These are phyloP conservation scores for Pichia deserticola DNA, from an alignment of 805 yeast genomes.

Conservation along the genomic window DNA sequence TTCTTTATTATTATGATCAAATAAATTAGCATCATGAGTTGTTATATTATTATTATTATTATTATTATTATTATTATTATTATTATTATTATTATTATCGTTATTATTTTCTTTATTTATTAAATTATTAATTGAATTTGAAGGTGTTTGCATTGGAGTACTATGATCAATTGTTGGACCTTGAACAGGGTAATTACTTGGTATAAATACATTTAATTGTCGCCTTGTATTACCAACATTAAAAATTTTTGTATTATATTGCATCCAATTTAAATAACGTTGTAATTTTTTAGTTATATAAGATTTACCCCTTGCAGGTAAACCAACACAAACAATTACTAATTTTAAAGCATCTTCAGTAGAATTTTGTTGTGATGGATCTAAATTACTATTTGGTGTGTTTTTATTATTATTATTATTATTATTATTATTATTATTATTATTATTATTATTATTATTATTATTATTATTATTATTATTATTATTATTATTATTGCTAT, in stretches of 20 bases:
- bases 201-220: conserved; percentile 37
- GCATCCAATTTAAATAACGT: conserved; percentile 51
- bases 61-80: too few species aligned
- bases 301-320: conserved; percentile 74
- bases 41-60: background rate
- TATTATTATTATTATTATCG: too few species aligned
- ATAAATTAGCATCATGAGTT: conserved; percentile 32
- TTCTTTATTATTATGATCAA: conserved; percentile 37
- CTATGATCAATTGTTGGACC: conserved; percentile 25
- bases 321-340: conserved; percentile 65
- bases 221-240: conserved; percentile 73
- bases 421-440: background rate
- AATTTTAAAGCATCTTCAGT: conserved; percentile 33
- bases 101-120: background rate
- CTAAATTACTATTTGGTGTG: background rate
- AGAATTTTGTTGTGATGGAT: background rate
- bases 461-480: background rate
- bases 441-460: too few species aligned
- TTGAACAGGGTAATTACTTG: conserved; percentile 29
- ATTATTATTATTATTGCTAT: too few species aligned
- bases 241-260: conserved; percentile 57
- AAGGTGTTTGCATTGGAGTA: conserved; percentile 1
- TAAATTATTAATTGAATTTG: background rate
- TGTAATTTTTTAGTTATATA: conserved; percentile 60
- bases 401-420: background rate